Base-by-base conservation (phyloP, 106 monocot species). In the Iris macrosiphon region DNA sequence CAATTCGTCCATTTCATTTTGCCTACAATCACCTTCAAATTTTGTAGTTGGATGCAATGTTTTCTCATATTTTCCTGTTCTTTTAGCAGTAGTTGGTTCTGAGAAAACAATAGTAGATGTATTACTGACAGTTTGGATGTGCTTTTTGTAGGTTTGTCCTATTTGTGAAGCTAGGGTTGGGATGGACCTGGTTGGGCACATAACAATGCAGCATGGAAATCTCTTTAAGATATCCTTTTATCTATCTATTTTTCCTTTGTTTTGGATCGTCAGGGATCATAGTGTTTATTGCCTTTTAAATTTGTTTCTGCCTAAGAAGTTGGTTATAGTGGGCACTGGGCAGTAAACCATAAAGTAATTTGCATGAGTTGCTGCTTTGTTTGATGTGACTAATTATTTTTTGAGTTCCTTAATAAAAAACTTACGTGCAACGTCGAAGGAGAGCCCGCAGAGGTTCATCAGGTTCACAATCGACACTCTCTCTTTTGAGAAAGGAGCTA, bases 161-260 rank as follows among this genome's bases (percentile, higher is more conserved):
- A 44, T 79, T 30, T 88, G 82, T 73, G 68, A 65, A 49, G 46
- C 64, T 18, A 64, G 72, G 22, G 72, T 82, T 61, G 87, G 78
- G 10, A 57, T 64, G 62, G 88, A 79, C 46, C 61, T 88, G 67
- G 72, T 79, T 34, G 75, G 72, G 5, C 87, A 87, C 39, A 72
- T 87, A 24, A 61, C 72, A 15, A 47, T 72, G 58, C 66, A 75
- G 58, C 81, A 81, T 66, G 71, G 57, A 19, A 65, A 61, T 73
- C 74, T 70, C 44, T 77, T 77, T 18, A 81, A 77, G 73, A 88
- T 88, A 88, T 83, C 88, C 79, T 83, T 76, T 56, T 17, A 46
- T 18, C 7, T 41, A 21, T 29, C 6, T 63, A 21, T 42, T 6
- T 18, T 33, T 10, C 31, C 31, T 37, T 19, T 37, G 7, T 42